Base-by-base conservation (phyloP, 371 early-diverging fungal genomes). In the Syncephalastrum sp. region DNA sequence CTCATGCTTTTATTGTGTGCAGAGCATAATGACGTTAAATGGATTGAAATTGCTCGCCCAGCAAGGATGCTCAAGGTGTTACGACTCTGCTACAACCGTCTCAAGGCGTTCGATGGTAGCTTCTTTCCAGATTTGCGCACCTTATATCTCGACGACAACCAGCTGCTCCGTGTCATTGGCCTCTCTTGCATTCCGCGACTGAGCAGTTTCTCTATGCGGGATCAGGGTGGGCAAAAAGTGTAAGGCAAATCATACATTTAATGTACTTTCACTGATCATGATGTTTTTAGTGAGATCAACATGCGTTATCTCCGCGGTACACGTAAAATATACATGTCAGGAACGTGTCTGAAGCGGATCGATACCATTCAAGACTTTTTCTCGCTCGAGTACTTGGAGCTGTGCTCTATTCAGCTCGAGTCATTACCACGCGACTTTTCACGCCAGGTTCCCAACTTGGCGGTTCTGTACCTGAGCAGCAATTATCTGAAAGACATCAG, bases 131-230 rank as follows among this genome's bases (percentile, higher is more conserved):
- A 75, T 14, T 64, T 81, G 2, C 65, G 77, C 3, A 68, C 77
- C 1, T 60, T 84, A 5, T 82, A 82, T 57, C 57, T 84, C 17
- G 82, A 84, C 41, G 77, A 75, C 49, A 84, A 81, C 56, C 78
- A 74, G 24, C 70, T 84, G 7, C 57, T 72, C 41, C 60, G 69
- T 0, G 60, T 82, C 13, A 64, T 76, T 54, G 80, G 79, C 13
- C 62, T 77, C 13, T 63, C 69, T 5, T 67, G 63, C 7, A 55
- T 73, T 42, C 55, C 73, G 10, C 67, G 72, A 0, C 53, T 84
- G 27, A 74, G 72, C 41, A 77, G 73, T 38, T 79, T 84, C 25
- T 84, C 84, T 0, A 45, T 77, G 3, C 68, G 84, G 42, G 82
- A 82, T 49, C 84, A 84, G 61, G 81, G 80, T 3, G 73, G 75